These are phyloP conservation scores for Saccharomycopsis babjevae DNA, from an alignment of 805 yeast genomes.

Conservation along the genomic window DNA sequence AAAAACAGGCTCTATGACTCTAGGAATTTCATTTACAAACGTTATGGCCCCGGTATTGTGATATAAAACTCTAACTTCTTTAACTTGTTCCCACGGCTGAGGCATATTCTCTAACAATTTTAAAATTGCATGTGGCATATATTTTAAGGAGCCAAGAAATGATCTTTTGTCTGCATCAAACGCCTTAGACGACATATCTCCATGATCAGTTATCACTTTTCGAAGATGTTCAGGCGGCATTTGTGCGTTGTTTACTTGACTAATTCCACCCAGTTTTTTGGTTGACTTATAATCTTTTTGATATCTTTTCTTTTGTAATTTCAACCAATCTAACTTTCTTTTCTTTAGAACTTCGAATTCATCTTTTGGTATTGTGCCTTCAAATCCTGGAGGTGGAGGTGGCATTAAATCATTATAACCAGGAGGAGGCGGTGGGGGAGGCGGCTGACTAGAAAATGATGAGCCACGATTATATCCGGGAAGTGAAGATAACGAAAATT, in stretches of 20 bases:
- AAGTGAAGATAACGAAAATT: constrained; percentile 23
- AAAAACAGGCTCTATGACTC: constrained; percentile 87
- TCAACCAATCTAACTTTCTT: constrained; percentile 50
- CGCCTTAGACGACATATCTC: constrained; percentile 70
- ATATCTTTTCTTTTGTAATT: constrained; percentile 50
- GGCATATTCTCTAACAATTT: constrained; percentile 94
- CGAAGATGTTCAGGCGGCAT: constrained; percentile 94
- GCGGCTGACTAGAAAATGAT: background rate
- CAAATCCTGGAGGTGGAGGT: constrained; percentile 11
- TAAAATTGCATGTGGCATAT: constrained; percentile 89
- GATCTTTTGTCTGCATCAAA: constrained; percentile 80
- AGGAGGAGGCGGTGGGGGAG: constrained; percentile 26
- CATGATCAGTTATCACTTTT: constrained; percentile 72
- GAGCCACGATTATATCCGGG: constrained; percentile 24
- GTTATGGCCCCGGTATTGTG: constrained; percentile 92
- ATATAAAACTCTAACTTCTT: constrained; percentile 80
- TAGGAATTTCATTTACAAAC: constrained; percentile 83
- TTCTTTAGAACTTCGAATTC: constrained; percentile 28
- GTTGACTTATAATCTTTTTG: constrained; percentile 24
- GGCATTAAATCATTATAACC: constrained; percentile 19
- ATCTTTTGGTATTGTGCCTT: constrained; percentile 4
- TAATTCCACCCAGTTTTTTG: constrained; percentile 35
- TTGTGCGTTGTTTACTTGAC: constrained; percentile 52
- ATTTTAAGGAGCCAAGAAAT: constrained; percentile 83
- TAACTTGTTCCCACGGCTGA: constrained; percentile 90